These are phyloP conservation scores for Metschnikowia drakensbergensis DNA, from an alignment of 805 yeast genomes.

Conservation along the genomic window DNA sequence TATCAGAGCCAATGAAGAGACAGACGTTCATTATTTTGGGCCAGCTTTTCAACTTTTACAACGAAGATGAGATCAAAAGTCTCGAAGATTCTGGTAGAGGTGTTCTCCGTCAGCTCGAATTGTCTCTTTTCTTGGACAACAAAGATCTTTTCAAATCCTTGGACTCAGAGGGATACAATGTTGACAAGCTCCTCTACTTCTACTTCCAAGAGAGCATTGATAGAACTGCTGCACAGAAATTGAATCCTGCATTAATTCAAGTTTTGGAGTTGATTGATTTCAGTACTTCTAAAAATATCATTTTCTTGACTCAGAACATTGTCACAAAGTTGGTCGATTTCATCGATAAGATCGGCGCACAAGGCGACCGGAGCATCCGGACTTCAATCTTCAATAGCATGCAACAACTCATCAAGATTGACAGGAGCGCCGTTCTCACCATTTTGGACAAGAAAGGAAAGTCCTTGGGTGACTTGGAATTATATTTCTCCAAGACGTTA, in stretches of 20 bases:
- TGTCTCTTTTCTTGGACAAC: conserved; percentile 6
- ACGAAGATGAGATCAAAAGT: conserved; percentile 11
- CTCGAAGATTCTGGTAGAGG: neutral
- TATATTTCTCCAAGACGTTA: conserved; percentile 65
- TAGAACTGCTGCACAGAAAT: conserved; percentile 13
- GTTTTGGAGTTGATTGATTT: conserved; percentile 24
- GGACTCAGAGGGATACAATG: conserved; percentile 24
- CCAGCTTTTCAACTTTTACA: conserved; percentile 35
- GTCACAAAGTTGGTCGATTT: conserved; percentile 11
- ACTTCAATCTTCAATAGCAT: conserved; percentile 9
- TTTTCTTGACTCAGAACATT: conserved; percentile 17
- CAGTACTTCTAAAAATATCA: conserved; percentile 7
- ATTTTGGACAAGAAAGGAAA: conserved; percentile 18
- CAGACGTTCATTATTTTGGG: conserved; percentile 39
- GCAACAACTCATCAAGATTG: conserved; percentile 21
- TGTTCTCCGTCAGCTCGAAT: conserved; percentile 18
- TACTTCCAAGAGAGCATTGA: conserved; percentile 28
- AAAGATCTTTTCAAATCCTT: conserved; percentile 14
- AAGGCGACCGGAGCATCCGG: conserved; percentile 6
- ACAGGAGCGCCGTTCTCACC: conserved; percentile 21
- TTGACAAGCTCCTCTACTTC: conserved; percentile 29
- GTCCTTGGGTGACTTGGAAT: conserved; percentile 38
- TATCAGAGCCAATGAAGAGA: conserved; percentile 21
- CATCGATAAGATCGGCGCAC: conserved; percentile 17
- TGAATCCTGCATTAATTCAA: conserved; percentile 17